phyloP scores from a whole-genome alignment of 176 grass and related monocot species.

The Eragrostis nindensis region DNA sequence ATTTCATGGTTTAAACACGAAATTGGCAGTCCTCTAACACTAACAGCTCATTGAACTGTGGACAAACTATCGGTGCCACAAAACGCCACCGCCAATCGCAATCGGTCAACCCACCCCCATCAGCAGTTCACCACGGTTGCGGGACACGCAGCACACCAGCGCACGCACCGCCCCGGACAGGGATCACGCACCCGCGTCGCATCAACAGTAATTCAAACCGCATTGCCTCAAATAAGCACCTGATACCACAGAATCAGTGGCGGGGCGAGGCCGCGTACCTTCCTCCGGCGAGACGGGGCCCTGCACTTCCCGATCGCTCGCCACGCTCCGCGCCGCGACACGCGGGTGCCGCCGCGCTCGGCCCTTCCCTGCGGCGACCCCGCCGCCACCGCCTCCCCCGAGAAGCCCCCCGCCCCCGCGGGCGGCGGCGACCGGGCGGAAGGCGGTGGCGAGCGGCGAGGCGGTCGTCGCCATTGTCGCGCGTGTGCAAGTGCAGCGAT shows the following conservation, averaged over 20 bases:
- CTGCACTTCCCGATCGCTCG: slow-evolving; percentile 67
- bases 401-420: slow-evolving; percentile 3
- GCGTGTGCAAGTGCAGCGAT: not conserved
- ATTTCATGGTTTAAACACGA: not conserved
- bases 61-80: too few species aligned
- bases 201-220: slow-evolving; percentile 8
- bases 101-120: not conserved
- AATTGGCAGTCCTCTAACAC: not conserved
- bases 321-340: slow-evolving; percentile 53
- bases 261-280: slow-evolving; percentile 41
- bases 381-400: slow-evolving; percentile 21
- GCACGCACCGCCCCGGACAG: too few species aligned
- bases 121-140: not conserved
- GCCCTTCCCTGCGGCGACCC: not conserved
- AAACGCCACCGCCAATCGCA: too few species aligned
- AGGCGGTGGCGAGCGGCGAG: slow-evolving; percentile 47
- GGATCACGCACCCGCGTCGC: slow-evolving; percentile 25
- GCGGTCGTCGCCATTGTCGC: slow-evolving; percentile 58
- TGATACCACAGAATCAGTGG: not conserved
- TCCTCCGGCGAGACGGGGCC: slow-evolving; percentile 47
- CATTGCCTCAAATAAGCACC: slow-evolving; percentile 15
- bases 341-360: slow-evolving; percentile 9
- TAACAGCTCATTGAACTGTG: not conserved
- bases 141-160: not conserved
- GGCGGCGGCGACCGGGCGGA: slow-evolving; percentile 24